A percentile compares a stretch with the other conserved stretches of the same genome.
Conservation (phyloP, 805 yeast species). For the Myxozyma lipomycoides region DNA sequence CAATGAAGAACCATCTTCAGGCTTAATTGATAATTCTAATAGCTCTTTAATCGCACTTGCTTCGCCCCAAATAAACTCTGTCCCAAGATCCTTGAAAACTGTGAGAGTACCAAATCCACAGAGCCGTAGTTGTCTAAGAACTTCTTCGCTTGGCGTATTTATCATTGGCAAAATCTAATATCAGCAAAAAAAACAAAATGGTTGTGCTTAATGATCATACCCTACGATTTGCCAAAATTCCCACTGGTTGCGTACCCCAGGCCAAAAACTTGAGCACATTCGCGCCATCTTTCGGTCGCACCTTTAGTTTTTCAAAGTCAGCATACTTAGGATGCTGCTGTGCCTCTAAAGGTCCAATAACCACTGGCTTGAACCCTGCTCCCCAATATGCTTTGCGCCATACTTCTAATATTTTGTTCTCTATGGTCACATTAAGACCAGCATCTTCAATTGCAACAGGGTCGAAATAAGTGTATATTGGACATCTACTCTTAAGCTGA, state of each 20-base stretch:
- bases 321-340: conserved; percentile 21
- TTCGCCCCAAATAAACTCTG: conserved; percentile 21
- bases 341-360: conserved; percentile 26
- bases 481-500: conserved; percentile 18
- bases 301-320: conserved; percentile 9
- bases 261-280: conserved; percentile 29
- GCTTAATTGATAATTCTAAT: not conserved
- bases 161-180: conserved; percentile 29
- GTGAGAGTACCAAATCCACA: conserved; percentile 27
- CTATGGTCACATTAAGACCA: conserved; percentile 21
- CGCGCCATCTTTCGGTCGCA: conserved; percentile 9
- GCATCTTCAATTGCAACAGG: conserved; percentile 3
- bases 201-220: conserved; percentile 6
- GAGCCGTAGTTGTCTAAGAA: conserved; percentile 16
- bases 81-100: conserved; percentile 27
- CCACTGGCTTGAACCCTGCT: conserved; percentile 33
- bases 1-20: not conserved
- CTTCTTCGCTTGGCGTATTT: conserved; percentile 11
- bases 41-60: conserved; percentile 8
- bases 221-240: conserved; percentile 29
- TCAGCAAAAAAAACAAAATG: not conserved
- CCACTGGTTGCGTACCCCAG: conserved; percentile 31
- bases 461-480: conserved; percentile 25
- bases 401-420: conserved; percentile 23
- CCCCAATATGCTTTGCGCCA: conserved; percentile 35